Evolutionary conservation across 1,139 yeast species (phyloP).

Genomic region (Protomyces macrosporus): DNA sequence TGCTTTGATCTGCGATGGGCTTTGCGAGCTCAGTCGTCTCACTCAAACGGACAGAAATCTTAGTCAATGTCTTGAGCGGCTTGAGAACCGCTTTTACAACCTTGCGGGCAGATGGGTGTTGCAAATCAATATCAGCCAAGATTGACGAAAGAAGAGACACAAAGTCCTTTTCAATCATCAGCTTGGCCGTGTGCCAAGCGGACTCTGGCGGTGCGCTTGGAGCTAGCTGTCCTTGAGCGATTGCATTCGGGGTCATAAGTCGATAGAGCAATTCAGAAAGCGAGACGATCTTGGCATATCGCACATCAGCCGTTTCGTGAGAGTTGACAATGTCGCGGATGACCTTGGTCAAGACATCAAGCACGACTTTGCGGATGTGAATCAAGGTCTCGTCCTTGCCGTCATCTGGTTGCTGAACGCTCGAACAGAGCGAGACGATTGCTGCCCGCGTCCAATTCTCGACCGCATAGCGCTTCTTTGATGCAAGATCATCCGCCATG

Average conservation of each 20-base stretch:
- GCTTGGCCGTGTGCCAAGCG: slow-evolving; percentile 47
- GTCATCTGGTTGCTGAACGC: slow-evolving; percentile 53
- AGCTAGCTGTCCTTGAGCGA: not conserved
- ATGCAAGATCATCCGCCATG: slow-evolving; percentile 36
- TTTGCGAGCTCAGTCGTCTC: slow-evolving; percentile 50
- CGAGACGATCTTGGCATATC: slow-evolving; percentile 54
- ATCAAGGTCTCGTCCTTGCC: not conserved
- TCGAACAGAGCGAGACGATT: slow-evolving; percentile 48
- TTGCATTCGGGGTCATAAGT: slow-evolving; percentile 34
- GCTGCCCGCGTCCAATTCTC: slow-evolving; percentile 34
- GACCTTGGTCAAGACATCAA: slow-evolving; percentile 63
- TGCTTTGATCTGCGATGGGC: slow-evolving; percentile 31
- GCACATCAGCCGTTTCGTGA: slow-evolving; percentile 39
- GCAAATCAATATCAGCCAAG: slow-evolving; percentile 62
- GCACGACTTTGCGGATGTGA: slow-evolving; percentile 60
- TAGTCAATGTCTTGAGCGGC: slow-evolving; percentile 59
- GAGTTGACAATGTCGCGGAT: slow-evolving; percentile 48
- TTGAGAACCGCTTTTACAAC: slow-evolving; percentile 56
- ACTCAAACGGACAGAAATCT: slow-evolving; percentile 39
- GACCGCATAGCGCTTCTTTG: slow-evolving; percentile 40
- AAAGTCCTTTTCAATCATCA: slow-evolving; percentile 62
- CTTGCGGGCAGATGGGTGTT: slow-evolving; percentile 60
- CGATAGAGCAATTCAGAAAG: slow-evolving; percentile 49
- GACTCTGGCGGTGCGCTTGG: slow-evolving; percentile 28
- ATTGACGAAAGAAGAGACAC: slow-evolving; percentile 54